Percentiles rank a stretch among this genome's conserved stretches.
Evolutionary conservation across 805 yeast species (phyloP).

Genomic region (Zygoascus bituminiphila): DNA sequence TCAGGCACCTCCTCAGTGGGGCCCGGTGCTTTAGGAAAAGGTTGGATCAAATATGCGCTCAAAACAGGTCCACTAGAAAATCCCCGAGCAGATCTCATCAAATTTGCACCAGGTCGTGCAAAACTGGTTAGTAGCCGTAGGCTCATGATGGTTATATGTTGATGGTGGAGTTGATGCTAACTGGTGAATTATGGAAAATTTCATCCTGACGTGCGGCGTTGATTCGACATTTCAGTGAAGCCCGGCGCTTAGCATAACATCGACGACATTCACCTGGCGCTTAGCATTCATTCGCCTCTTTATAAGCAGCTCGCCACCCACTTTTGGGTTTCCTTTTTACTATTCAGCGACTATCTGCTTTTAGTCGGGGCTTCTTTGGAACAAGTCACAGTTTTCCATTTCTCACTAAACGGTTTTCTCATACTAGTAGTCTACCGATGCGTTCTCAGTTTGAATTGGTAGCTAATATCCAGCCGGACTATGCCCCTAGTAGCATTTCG

Average conservation of each 20-base stretch:
- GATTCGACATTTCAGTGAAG: too few relatives aligned
- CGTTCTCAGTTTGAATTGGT: conserved; percentile 7
- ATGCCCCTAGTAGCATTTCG: conserved; percentile 6
- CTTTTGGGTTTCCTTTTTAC: too few relatives aligned
- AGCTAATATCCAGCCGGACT: conserved; percentile 9
- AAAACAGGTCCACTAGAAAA: neutral
- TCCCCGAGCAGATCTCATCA: neutral
- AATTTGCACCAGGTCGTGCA: neutral
- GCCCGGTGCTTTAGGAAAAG: neutral
- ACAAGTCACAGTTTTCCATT: too few relatives aligned
- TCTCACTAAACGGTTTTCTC: too few relatives aligned
- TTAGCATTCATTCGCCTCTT: too few relatives aligned
- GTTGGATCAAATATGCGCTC: neutral
- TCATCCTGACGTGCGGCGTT: neutral
- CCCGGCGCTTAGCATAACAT: too few relatives aligned
- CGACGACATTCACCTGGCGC: too few relatives aligned
- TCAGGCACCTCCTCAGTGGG: conserved; percentile 56
- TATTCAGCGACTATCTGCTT: too few relatives aligned
- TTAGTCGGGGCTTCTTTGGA: too few relatives aligned
- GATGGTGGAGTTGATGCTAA: neutral
- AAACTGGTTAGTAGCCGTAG: neutral
- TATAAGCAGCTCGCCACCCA: too few relatives aligned
- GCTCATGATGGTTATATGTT: neutral
- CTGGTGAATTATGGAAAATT: neutral
- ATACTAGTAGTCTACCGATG: too few relatives aligned